A percentile compares a stretch with the other conserved stretches of the same genome.
Evolutionary conservation across 345 rosid genomes (phyloP).

Genomic region (Lumnitzera littorea): DNA sequence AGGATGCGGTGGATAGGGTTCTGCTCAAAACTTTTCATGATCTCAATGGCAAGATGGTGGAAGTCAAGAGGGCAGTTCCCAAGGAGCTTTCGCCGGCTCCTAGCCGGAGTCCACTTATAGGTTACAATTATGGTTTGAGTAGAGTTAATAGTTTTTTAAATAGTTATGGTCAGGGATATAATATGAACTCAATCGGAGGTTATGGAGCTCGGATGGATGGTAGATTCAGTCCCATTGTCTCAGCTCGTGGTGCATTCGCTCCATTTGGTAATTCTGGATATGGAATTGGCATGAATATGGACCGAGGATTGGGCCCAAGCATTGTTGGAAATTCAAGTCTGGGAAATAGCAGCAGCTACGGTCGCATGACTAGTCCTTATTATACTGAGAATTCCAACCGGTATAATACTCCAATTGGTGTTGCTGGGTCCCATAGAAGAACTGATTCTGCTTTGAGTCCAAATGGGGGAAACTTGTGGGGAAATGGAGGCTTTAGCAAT

Average conservation of each 20-base stretch:
- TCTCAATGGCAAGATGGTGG: slow-evolving; percentile 95
- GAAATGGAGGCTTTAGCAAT: slow-evolving; percentile 48
- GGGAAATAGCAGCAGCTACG: slow-evolving; percentile 55
- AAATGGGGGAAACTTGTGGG: slow-evolving; percentile 66
- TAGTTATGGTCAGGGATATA: slow-evolving; percentile 67
- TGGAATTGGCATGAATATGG: slow-evolving; percentile 67
- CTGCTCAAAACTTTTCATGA: slow-evolving; percentile 88
- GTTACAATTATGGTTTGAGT: slow-evolving; percentile 55
- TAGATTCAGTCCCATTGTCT: slow-evolving; percentile 68
- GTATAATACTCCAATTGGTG: slow-evolving; percentile 63
- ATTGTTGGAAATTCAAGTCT: slow-evolving; percentile 54
- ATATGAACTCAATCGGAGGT: slow-evolving; percentile 41
- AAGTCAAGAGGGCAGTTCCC: slow-evolving; percentile 97
- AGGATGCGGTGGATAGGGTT: slow-evolving; percentile 88
- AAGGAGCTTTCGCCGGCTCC: slow-evolving; percentile 72
- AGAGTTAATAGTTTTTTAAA: slow-evolving; percentile 61
- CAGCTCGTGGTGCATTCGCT: slow-evolving; percentile 51
- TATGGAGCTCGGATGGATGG: slow-evolving; percentile 61
- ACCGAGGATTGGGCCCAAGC: slow-evolving; percentile 52
- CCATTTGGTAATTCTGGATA: slow-evolving; percentile 51
- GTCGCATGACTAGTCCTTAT: slow-evolving; percentile 49
- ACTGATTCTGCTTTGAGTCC: slow-evolving; percentile 52
- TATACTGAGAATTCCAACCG: slow-evolving; percentile 55
- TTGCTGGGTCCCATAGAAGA: slow-evolving; percentile 39
- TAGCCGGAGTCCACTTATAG: slow-evolving; percentile 60